Evolutionary conservation across 2,329 filamentous ascomycete genomes (phyloP), one percentile per base, ranked within the genome.

Genomic region (Corinectria fuckeliana): DNA sequence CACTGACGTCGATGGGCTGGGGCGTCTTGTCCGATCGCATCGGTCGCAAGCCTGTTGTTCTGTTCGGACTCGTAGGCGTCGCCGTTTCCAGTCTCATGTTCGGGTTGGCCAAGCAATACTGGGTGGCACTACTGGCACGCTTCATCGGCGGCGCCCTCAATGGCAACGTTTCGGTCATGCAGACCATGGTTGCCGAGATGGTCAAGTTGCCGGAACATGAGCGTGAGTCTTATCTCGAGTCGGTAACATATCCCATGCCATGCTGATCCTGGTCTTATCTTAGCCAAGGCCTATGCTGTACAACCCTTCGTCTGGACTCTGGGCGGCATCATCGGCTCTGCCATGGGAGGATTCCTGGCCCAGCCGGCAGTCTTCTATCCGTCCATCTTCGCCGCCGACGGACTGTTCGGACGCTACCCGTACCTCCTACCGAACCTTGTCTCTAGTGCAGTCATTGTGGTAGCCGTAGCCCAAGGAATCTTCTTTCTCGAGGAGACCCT

Each of bases 191-290:
- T 39, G 93, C 93, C 21, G 93, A 97, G 76, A 90, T 97, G 64
- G 97, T 93, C 3, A 92, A 97, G 72, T 85, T 90, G 56, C 93
- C 89, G 63, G 97, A 97, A 74, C 93, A 97, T 32, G 81, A 93
- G 90, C 69, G 85, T 66, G 44, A 63, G 67, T 64, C 30, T 34
- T 30, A 4, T 3, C 25, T 10, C 21, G 6, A 26, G 1, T 16
- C 7, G 2, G 5, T 9, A 2, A 5, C n/a, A n/a, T n/a, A n/a
- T n/a, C n/a, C n/a, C n/a, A n/a, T n/a, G n/a, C n/a, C n/a, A n/a
- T n/a, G 6, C 13, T 30, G 1, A 13, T n/a, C 36, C 54, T 64
- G 16, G 64, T 5, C 18, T 5, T 11, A 0, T 1, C 3, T 3
- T 28, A 68, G 66, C 70, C 23, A 62, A 85, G 56, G 93, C 92